Conservation (phyloP, 352 stramenopile genomes). For the Pythium myriotylum region DNA sequence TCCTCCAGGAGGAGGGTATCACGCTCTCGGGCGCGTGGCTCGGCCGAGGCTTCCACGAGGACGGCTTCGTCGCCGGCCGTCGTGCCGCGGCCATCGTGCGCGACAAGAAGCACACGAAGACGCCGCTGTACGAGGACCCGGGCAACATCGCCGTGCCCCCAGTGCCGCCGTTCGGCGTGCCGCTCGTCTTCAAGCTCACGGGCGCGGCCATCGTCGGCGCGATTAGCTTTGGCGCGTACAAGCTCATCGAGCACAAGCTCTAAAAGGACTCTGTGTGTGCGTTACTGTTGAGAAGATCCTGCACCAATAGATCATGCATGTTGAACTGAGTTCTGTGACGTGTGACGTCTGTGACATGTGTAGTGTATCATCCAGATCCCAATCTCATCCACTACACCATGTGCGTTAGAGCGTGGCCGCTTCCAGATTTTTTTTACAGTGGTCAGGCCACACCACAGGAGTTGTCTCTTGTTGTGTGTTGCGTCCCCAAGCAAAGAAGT, state of each 20-base stretch:
- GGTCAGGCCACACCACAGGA: too few relatives aligned
- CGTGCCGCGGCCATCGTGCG: slow-evolving; percentile 78
- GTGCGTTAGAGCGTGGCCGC: too few relatives aligned
- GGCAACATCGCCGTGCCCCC: slow-evolving; percentile 74
- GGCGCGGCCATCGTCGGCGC: slow-evolving; percentile 54
- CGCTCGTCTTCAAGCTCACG: slow-evolving; percentile 64
- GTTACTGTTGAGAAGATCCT: background rate
- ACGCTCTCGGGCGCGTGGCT: slow-evolving; percentile 82
- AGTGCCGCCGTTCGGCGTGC: slow-evolving; percentile 75
- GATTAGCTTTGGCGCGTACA: slow-evolving; percentile 63
- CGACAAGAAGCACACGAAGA: slow-evolving; percentile 73
- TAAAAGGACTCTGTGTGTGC: slow-evolving; percentile 13
- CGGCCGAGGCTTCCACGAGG: slow-evolving; percentile 85
- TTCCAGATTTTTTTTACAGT: too few relatives aligned
- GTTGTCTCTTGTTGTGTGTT: too few relatives aligned
- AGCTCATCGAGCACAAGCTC: slow-evolving; percentile 46
- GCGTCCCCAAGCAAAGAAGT: too few relatives aligned
- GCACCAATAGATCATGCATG: slow-evolving; percentile 15
- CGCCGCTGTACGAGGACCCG: slow-evolving; percentile 79
- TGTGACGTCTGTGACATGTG: too few relatives aligned
- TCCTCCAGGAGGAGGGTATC: slow-evolving; percentile 84
- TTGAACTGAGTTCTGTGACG: background rate
- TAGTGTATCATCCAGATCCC: too few relatives aligned
- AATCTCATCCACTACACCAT: too few relatives aligned
- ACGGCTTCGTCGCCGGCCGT: slow-evolving; percentile 84